Base-by-base conservation (phyloP, 2,329 filamentous ascomycete genomes). In the Botrytis tulipae region DNA sequence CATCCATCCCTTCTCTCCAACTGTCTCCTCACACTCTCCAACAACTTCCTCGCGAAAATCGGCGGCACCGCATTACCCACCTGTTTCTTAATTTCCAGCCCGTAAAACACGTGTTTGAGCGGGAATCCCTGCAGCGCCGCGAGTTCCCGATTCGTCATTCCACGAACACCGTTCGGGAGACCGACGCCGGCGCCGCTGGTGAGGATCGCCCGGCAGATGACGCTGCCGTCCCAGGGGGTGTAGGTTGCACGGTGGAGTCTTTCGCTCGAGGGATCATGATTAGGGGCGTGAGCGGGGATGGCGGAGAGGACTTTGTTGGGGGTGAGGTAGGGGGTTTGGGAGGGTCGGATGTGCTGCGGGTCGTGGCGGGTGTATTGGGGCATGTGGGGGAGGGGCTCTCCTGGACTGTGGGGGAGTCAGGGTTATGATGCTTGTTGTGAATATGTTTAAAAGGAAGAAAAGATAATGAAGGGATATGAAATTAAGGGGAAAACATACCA, bases 31-130 rank as follows among this genome's bases (percentile, higher is more conserved):
- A 63, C 20, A 40, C 61, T 67, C 22, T 71, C 76, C 32, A 63
- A 57, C 10, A 81, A 76, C 0, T 84, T 80, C 29, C 81, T 80
- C 4, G 87, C 88, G 0, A 86, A 85, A 40, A 82, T 83, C 0
- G 92, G 88, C 0, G 93, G 91, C 32, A 95, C 93, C 0, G 92
- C 93, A 77, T 95, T 95, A 0, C 93, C 93, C 74, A 95, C 92
- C 79, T 94, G 92, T 74, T 84, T 86, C 76, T 86, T 86, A n/a
- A 88, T 82, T 12, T 80, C 80, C 6, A 20, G 22, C 0, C 80
- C 78, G 0, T 70, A 77, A 77, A 95, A 94, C 0, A 80, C 80
- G 78, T 93, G 91, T 2, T 82, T 80, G 0, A 82, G 74, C 0
- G 91, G 91, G 67, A 95, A 95, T 0, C 90, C 90, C 76, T 93